A percentile compares a stretch with the other conserved stretches of the same genome.
Evolutionary conservation across 2,329 filamentous ascomycete species (phyloP).

Genomic region (Cryphonectria radicalis): DNA sequence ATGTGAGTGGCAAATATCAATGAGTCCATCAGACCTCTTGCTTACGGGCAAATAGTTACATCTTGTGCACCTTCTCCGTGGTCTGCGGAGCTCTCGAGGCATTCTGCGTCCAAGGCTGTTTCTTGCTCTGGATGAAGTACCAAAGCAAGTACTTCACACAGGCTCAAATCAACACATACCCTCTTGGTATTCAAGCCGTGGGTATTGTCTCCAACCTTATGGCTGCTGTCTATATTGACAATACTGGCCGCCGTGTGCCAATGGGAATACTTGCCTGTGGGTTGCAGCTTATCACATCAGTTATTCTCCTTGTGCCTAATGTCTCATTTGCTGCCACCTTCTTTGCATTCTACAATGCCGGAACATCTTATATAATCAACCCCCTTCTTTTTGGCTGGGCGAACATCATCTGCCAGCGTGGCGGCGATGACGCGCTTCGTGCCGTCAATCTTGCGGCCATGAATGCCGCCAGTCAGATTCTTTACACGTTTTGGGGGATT

Average conservation of each 20-base stretch:
- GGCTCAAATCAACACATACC: constrained; percentile 42
- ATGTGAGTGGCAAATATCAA: constrained; percentile 27
- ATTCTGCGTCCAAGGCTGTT: constrained; percentile 33
- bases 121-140: constrained; percentile 30
- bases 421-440: constrained; percentile 46
- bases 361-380: constrained; percentile 46
- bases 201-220: constrained; percentile 44
- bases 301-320: constrained; percentile 40
- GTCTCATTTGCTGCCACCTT: constrained; percentile 40
- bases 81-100: constrained; percentile 42
- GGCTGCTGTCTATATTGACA: constrained; percentile 42
- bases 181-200: constrained; percentile 43
- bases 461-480: constrained; percentile 43
- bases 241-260: constrained; percentile 39
- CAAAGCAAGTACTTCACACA: constrained; percentile 32
- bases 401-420: constrained; percentile 41
- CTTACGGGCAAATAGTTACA: constrained; percentile 33
- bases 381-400: constrained; percentile 45
- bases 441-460: constrained; percentile 46
- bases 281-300: constrained; percentile 40
- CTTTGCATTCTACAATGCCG: constrained; percentile 44
- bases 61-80: constrained; percentile 44
- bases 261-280: constrained; percentile 41
- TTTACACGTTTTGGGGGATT: constrained; percentile 53
- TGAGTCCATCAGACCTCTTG: not conserved